phyloP scores from a whole-genome alignment of 768 basidiomycete genomes.

The Guyanaporus albipodus region DNA sequence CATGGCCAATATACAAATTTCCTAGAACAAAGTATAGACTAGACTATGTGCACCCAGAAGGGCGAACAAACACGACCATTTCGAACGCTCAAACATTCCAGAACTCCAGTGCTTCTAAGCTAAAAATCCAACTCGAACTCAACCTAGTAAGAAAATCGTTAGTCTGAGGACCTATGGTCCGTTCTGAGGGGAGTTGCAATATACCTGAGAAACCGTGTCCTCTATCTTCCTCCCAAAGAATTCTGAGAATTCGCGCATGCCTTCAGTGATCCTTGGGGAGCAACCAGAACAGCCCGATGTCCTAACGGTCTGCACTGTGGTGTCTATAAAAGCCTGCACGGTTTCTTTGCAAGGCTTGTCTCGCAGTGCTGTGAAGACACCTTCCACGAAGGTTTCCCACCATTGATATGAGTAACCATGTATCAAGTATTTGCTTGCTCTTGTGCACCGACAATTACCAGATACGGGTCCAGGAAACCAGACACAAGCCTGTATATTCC shows the following conservation, averaged over 20 bases:
- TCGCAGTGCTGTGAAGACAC: neutral
- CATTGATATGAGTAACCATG: conserved; percentile 2
- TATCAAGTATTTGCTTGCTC: neutral
- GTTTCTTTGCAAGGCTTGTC: neutral
- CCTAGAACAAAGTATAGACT: no score
- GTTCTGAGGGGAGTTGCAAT: neutral
- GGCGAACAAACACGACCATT: no score
- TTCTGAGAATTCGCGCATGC: conserved; percentile 11
- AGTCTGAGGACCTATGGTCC: no score
- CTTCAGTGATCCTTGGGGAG: conserved; percentile 5
- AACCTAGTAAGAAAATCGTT: conserved; percentile 4
- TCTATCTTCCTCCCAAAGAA: conserved; percentile 11
- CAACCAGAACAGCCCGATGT: neutral
- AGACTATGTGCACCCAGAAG: no score
- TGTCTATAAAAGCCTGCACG: neutral
- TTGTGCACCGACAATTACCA: neutral
- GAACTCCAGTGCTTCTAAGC: no score
- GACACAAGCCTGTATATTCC: neutral
- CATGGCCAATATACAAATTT: no score
- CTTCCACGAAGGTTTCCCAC: conserved; percentile 19
- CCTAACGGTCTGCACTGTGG: neutral
- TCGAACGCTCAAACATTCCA: no score
- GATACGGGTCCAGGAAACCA: neutral
- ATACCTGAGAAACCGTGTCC: no score
- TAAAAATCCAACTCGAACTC: conserved; percentile 5